Evolutionary conservation across 2,329 filamentous ascomycete genomes (phyloP), one percentile per base, ranked within the genome.

Genomic region (Penicillium sp.): DNA sequence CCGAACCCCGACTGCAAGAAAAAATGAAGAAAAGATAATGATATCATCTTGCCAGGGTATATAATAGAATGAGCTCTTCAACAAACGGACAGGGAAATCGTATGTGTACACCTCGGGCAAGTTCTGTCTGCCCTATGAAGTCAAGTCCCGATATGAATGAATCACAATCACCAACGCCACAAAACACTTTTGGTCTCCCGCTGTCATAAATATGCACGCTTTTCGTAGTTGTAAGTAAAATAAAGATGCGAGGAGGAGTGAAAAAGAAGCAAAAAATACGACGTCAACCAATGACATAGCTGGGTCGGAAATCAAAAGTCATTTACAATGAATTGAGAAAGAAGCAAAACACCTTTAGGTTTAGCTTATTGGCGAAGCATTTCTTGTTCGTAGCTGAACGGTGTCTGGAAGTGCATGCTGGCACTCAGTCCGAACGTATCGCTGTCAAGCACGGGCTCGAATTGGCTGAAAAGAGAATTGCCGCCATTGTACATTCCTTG

Each of bases 401-500:
- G 88, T 1, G 88, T 89, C 11, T 91, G 91, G 66, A 96, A 96
- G 63, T 93, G 90, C 93, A 96, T 96, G 75, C 90, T 96, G 35
- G 92, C 92, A 58, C 89, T 93, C 52, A 97, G 79, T 12, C 92
- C 92, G 66, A 97, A 97, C 0, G 93, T 93, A 72, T 97, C 92
- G 73, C 91, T 90, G 69, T 97, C 92, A 49, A 96, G 79, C 75
- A 91, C 90, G 18, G 91, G 89, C 66, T 97, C 92, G 68, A 90
- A 96, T 14, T 84, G 81, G 63, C 87, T 84, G 66, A 88, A 82
- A 38, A 85, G 77, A 54, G 78, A 75, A 60, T 77, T 81, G 66
- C 75, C 72, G 52, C 71, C 71, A 52, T 75, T 73, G 63, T 78
- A 80, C 16, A 68, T 68, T 52, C 68, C 63, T 59, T 71, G 63